Conservation (phyloP, 2,329 filamentous ascomycete species). For the Penicillium crustosum region DNA sequence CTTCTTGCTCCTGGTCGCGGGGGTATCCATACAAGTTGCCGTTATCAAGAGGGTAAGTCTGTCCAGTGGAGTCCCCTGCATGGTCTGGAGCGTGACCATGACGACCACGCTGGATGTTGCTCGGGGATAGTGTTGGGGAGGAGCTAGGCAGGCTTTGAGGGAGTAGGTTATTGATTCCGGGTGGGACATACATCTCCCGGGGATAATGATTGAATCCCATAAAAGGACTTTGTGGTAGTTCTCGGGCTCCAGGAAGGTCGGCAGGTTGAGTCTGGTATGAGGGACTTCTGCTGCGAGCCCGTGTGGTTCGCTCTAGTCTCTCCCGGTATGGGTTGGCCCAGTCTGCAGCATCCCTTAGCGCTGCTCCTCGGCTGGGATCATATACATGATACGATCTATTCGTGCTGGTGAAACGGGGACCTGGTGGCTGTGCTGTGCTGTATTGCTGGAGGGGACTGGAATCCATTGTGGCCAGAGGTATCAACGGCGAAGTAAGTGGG, state of each 20-base stretch:
- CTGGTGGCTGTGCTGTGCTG: neutral
- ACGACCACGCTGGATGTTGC: neutral
- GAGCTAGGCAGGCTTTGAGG: neutral
- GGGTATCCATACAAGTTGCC: neutral
- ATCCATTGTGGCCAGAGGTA: too few relatives aligned
- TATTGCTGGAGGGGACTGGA: neutral
- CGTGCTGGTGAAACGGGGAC: neutral
- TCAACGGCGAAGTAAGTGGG: neutral
- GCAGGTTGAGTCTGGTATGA: neutral
- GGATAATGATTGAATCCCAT: neutral
- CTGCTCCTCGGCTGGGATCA: neutral
- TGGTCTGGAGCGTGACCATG: too few relatives aligned
- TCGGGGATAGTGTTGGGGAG: neutral
- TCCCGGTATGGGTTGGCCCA: neutral
- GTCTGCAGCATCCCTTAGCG: neutral
- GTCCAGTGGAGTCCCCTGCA: neutral
- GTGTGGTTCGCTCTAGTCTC: neutral
- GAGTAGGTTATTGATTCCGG: neutral
- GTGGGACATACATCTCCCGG: neutral
- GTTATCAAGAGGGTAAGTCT: neutral
- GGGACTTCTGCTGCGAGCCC: neutral
- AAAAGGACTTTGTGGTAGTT: neutral
- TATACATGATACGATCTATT: neutral
- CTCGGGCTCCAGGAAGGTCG: neutral
- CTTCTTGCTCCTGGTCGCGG: neutral